Evolutionary conservation across 2,329 filamentous ascomycete species (phyloP).

Genomic region (Xylaria sp.): DNA sequence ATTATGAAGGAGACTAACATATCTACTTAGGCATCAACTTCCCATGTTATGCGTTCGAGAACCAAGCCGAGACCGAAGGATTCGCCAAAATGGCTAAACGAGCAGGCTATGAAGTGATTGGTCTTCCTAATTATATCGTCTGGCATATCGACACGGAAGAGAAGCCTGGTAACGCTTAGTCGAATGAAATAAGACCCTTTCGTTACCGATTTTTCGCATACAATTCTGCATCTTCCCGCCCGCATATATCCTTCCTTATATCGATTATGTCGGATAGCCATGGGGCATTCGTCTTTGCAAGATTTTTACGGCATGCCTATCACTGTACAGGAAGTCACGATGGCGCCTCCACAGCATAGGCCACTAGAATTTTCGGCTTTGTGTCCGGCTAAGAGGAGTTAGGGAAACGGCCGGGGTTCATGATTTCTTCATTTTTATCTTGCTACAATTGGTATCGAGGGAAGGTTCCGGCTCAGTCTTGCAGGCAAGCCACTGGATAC

Average conservation of each 20-base stretch:
- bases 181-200: slow-evolving; percentile 23
- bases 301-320: slow-evolving; percentile 46
- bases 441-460: slow-evolving; percentile 28
- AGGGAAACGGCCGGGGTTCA: slow-evolving; percentile 39
- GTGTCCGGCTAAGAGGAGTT: slow-evolving; percentile 45
- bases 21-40: slow-evolving; percentile 85
- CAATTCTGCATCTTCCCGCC: slow-evolving; percentile 24
- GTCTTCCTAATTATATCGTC: slow-evolving; percentile 95
- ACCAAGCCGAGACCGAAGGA: slow-evolving; percentile 98
- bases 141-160: slow-evolving; percentile 99
- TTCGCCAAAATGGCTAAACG: slow-evolving; percentile 99
- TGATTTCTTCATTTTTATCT: slow-evolving; percentile 35
- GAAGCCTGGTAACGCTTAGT: slow-evolving; percentile 80
- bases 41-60: slow-evolving; percentile 95
- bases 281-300: slow-evolving; percentile 40
- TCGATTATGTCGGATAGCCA: slow-evolving; percentile 39
- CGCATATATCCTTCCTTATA: slow-evolving; percentile 43
- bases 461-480: slow-evolving; percentile 21
- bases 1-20: slow-evolving; percentile 40
- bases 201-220: slow-evolving; percentile 31
- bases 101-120: slow-evolving; percentile 90
- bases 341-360: slow-evolving; percentile 41
- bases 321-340: slow-evolving; percentile 47
- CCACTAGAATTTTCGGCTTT: slow-evolving; percentile 39
- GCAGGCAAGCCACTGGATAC: slow-evolving; percentile 32